Percentiles rank a stretch among this genome's conserved stretches.
Conservation (phyloP, 208 protist genomes). For the Wallacemonas sp. region DNA sequence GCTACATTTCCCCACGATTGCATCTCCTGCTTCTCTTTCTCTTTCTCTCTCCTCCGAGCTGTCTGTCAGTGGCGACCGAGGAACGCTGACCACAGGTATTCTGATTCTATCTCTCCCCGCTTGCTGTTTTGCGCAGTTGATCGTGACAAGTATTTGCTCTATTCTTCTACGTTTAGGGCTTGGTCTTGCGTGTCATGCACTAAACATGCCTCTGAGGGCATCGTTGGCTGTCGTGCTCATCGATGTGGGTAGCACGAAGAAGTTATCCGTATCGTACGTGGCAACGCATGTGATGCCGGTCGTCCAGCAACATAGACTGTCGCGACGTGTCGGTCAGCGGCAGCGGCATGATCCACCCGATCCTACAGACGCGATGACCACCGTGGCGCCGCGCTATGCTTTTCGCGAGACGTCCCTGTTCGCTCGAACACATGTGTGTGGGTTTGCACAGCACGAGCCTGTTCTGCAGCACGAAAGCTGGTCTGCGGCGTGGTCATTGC, state of each 20-base stretch:
- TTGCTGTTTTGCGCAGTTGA: too few relatives aligned
- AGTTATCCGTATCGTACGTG: conserved; percentile 25
- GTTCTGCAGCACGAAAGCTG: conserved; percentile 38
- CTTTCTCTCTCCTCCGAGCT: too few relatives aligned
- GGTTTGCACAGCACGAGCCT: conserved; percentile 19
- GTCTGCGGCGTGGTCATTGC: conserved; percentile 18
- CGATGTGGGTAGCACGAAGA: conserved; percentile 4
- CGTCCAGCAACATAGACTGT: conserved; percentile 6
- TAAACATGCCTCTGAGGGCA: not conserved
- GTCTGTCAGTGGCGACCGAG: too few relatives aligned
- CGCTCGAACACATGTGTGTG: conserved; percentile 21
- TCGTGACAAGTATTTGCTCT: too few relatives aligned
- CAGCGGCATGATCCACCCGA: not conserved
- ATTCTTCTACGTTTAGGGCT: too few relatives aligned
- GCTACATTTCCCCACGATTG: too few relatives aligned
- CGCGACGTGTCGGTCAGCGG: too few relatives aligned
- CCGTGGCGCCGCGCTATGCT: not conserved
- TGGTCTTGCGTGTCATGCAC: too few relatives aligned
- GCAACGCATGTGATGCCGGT: conserved; percentile 17
- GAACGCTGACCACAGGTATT: too few relatives aligned
- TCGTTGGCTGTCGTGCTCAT: conserved; percentile 7
- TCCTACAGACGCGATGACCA: not conserved
- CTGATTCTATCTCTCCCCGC: too few relatives aligned
- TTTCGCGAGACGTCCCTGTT: not conserved
- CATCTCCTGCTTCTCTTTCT: too few relatives aligned